A percentile compares a stretch with the other conserved stretches of the same genome.
Conservation (phyloP, 768 basidiomycete species). For the Leccinellum rugosiceps region DNA sequence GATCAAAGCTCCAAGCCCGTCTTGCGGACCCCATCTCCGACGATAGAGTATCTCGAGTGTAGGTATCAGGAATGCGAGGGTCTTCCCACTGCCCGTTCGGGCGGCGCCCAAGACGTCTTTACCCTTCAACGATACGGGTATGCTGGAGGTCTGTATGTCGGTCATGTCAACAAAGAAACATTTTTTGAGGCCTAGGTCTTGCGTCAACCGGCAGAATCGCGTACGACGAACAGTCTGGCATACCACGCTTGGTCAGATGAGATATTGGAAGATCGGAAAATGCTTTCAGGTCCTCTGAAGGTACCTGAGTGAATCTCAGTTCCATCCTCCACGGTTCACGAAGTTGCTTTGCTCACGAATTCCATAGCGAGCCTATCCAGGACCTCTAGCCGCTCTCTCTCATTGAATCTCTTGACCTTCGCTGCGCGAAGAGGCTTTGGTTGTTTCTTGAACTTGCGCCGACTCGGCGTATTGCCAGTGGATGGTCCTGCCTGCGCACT, state of each 20-base stretch:
- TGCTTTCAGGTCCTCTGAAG: conserved; percentile 43
- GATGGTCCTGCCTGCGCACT: conserved; percentile 19
- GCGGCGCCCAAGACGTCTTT: conserved; percentile 69
- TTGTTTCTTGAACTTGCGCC: conserved; percentile 16
- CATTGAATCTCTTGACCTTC: conserved; percentile 42
- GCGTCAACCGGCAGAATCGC: conserved; percentile 3
- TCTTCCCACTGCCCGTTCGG: conserved; percentile 71
- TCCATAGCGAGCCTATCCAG: conserved; percentile 47
- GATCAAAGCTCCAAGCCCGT: conserved; percentile 82
- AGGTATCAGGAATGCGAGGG: conserved; percentile 69
- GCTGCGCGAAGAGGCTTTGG: conserved; percentile 11
- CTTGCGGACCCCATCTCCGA: conserved; percentile 67
- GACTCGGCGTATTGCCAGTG: not conserved
- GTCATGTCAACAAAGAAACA: conserved; percentile 86
- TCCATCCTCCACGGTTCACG: not conserved
- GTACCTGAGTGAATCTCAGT: conserved; percentile 39
- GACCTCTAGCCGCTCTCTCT: conserved; percentile 48
- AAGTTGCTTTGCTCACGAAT: conserved; percentile 41
- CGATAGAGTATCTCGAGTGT: conserved; percentile 62
- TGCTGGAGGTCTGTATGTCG: conserved; percentile 63
- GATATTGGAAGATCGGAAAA: conserved; percentile 82
- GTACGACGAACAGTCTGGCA: not conserved
- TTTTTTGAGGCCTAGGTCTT: conserved; percentile 70
- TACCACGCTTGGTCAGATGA: conserved; percentile 69
- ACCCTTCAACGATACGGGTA: conserved; percentile 59